phyloP scores from a whole-genome alignment of 495 filamentous ascomycete genomes.

The Paragyromitra xinjiangensis region DNA sequence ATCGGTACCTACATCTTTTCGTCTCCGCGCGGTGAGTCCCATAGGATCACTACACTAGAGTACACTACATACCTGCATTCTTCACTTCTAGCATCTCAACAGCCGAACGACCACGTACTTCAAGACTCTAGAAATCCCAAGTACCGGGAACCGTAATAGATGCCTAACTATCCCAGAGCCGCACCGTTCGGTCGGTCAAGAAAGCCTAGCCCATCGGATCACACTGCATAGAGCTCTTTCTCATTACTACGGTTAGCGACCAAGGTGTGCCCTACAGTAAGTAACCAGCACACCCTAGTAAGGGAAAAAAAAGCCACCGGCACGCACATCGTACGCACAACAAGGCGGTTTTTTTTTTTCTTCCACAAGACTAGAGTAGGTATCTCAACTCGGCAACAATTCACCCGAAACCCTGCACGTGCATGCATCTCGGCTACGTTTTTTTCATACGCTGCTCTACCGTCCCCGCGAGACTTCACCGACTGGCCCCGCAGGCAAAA shows the following conservation, averaged over 20 bases:
- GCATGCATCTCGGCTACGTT: conserved; percentile 39
- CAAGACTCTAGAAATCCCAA: conserved; percentile 23
- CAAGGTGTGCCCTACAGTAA: conserved; percentile 19
- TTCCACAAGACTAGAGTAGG: conserved; percentile 3
- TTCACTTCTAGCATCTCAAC: not conserved
- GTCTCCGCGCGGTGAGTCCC: conserved; percentile 27
- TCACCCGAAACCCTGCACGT: conserved; percentile 43
- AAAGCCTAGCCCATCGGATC: conserved; percentile 25
- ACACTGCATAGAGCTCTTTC: not conserved
- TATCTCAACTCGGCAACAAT: conserved; percentile 28
- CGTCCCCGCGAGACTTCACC: conserved; percentile 38
- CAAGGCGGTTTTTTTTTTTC: not conserved
- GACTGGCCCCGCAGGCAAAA: conserved; percentile 25
- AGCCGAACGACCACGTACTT: conserved; percentile 21
- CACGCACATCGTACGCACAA: conserved; percentile 11
- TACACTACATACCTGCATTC: conserved; percentile 9
- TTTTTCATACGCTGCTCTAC: conserved; percentile 11
- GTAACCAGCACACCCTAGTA: conserved; percentile 4
- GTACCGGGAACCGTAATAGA: conserved; percentile 25
- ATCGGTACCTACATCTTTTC: conserved; percentile 32
- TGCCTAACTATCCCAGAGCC: conserved; percentile 12
- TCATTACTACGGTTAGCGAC: not conserved
- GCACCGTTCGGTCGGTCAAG: conserved; percentile 12
- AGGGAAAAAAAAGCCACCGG: conserved; percentile 4
- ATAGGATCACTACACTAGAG: not conserved